Conservation (phyloP, 2,329 filamentous ascomycete genomes). For the Talaromyces albobiverticillius region DNA sequence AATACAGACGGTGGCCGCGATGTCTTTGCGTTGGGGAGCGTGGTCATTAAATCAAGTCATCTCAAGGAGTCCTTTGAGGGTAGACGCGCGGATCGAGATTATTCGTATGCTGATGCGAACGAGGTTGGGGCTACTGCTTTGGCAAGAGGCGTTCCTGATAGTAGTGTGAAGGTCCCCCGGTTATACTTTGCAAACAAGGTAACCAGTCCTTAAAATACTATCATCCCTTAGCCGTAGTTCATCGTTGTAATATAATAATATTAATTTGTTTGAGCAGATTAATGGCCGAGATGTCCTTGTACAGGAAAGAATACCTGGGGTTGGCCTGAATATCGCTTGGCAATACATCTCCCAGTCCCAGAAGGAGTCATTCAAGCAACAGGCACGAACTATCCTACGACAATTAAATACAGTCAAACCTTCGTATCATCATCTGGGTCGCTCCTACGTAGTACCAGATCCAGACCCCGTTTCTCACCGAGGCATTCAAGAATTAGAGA, state of each 20-base stretch:
- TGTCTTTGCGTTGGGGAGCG: conserved; percentile 41
- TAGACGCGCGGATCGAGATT: conserved; percentile 27
- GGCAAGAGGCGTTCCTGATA: conserved; percentile 27
- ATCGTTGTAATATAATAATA: conserved; percentile 6
- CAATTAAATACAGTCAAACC: conserved; percentile 27
- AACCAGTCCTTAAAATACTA: no score
- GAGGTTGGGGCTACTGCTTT: conserved; percentile 33
- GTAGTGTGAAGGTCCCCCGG: conserved; percentile 30
- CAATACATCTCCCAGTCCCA: conserved; percentile 33
- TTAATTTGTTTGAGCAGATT: conserved; percentile 27
- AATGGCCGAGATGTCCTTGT: conserved; percentile 35
- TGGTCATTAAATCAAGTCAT: conserved; percentile 42
- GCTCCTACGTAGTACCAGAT: conserved; percentile 22
- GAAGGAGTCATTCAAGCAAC: conserved; percentile 33
- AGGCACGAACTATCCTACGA: conserved; percentile 33
- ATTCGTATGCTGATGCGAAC: conserved; percentile 42
- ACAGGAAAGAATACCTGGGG: conserved; percentile 39
- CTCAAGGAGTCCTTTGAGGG: conserved; percentile 20
- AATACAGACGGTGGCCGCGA: conserved; percentile 36
- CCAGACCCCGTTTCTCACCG: conserved; percentile 25
- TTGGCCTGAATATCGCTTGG: conserved; percentile 36
- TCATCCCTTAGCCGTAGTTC: background rate
- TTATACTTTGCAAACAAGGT: conserved; percentile 43
- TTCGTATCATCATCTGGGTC: conserved; percentile 17
- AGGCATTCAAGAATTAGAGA: conserved; percentile 31